Evolutionary conservation across 441 rosid species (phyloP), one percentile per base, ranked within the genome.

Genomic region (Rhodomyrtus psidioides): DNA sequence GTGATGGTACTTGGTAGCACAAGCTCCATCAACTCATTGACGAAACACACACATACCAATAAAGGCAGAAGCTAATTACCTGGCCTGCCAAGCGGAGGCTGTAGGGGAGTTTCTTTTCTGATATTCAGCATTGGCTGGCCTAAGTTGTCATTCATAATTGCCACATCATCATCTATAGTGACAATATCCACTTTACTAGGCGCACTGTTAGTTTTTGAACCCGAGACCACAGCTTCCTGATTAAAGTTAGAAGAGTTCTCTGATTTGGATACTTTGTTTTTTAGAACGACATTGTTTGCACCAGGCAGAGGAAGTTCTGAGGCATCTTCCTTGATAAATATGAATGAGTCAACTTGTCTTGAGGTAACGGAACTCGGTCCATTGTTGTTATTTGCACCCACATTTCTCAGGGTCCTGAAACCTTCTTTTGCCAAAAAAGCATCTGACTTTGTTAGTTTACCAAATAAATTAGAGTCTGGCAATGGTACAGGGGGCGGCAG

Each of bases 81-180:
- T 87, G 92, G 92, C 86, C 62, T 91, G 79, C 90, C 70, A 84
- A 91, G 86, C 55, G 90, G 88, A 79, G 87, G 83, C 9, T 89
- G 60, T 7, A 82, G 83, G 55, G 89, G 60, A 56, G 88, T 55
- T 62, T 93, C 96, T 84, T 90, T 90, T 87, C 87, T 91, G 84
- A 96, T 94, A 90, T 92, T 94, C 86, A 95, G 89, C 34, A 84
- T 53, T 21, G 94, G 88, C n/a, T 86, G 88, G 82, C 27, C 62
- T 81, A 87, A 65, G 70, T 49, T 86, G 62, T 84, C 89, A 87
- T 83, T 87, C 84, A 13, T 46, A 86, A 87, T 14, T 56, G 83
- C 84, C 42, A 83, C 89, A 85, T 92, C 91, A 75, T 92, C 89
- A 7, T 85, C 84, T 15, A 84, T 27, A 42, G 90, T 62, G 85